Evolutionary conservation across 371 early-diverging fungal species (phyloP).

Genomic region (Smittium culicis): DNA sequence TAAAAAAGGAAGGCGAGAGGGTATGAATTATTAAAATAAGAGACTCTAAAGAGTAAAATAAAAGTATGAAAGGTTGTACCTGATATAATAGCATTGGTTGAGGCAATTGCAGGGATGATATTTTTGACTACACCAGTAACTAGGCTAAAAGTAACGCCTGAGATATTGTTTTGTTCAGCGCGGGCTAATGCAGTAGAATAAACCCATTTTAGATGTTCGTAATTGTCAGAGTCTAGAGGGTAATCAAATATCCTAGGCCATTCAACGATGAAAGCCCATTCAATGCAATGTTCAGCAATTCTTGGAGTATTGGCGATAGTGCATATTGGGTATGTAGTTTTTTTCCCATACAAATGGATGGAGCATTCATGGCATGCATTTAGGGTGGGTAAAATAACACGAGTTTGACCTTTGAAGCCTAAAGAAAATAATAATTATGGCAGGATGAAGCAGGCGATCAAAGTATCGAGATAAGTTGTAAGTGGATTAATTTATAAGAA

Average conservation of each 20-base stretch:
- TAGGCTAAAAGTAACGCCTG: slow-evolving; percentile 80
- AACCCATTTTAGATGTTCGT: slow-evolving; percentile 81
- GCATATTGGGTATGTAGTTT: slow-evolving; percentile 46
- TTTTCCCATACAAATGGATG: slow-evolving; percentile 54
- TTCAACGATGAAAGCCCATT: slow-evolving; percentile 73
- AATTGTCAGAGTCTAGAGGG: slow-evolving; percentile 82
- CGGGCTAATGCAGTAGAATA: slow-evolving; percentile 56
- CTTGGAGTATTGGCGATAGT: slow-evolving; percentile 73
- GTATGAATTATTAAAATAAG: not conserved
- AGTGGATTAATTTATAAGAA: not conserved
- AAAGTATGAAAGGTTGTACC: no score
- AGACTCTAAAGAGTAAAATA: no score
- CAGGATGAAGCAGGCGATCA: not conserved
- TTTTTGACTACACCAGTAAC: slow-evolving; percentile 90
- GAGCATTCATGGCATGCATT: slow-evolving; percentile 78
- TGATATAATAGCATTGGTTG: slow-evolving; percentile 59
- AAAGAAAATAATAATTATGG: not conserved
- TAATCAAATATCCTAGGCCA: slow-evolving; percentile 66
- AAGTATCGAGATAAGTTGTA: not conserved
- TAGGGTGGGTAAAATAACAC: slow-evolving; percentile 72
- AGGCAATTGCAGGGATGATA: slow-evolving; percentile 58
- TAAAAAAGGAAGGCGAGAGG: not conserved
- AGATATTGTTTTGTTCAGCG: slow-evolving; percentile 65
- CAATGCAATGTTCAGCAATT: slow-evolving; percentile 77
- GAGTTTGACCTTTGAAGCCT: slow-evolving; percentile 84